Evolutionary conservation across 1,139 yeast genomes (phyloP), one percentile per base, ranked within the genome.

Genomic region (Candida sojae): DNA sequence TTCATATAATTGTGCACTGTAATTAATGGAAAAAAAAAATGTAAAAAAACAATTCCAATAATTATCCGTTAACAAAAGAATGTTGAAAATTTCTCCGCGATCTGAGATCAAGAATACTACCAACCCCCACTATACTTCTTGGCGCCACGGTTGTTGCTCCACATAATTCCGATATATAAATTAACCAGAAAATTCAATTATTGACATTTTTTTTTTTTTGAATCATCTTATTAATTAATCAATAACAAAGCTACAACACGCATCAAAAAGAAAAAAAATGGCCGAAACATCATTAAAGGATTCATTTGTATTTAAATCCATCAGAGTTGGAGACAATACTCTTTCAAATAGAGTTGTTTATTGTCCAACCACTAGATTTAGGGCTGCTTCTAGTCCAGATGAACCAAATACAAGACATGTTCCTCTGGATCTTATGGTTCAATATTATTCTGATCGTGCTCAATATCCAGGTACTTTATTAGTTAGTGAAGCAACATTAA

Each of bases 311-410:
- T 81, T 81, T 68, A 66, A 76, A 52, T 78, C 83, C 34, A 63
- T 80, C 48, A 70, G 73, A 53, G 68, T 82, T 45, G 84, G 84
- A 42, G 58, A 63, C 41, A 48, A 59, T 23, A 49, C 63, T 55
- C 51, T 70, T 55, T 51, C 59, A 54, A 73, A 80, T 57, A 68
- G 84, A 51, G 57, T 82, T 9, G 82, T 68, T 1, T 62, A 70
- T 58, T 77, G 86, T 7, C 88, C 88, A 17, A 68, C 80, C 48
- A 81, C 88, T 10, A 70, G 86, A 64, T 63, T 62, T 56, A 73
- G 86, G 61, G 75, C 80, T 26, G 56, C 64, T 4, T 53, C 47
- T 5, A 28, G 40, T 30, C 30, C 39, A 2, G 71, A 71, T 42
- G 30, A 43, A 13, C 49, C 46, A 21, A 26, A 44, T 5, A 42